Conservation (phyloP, 2,329 filamentous ascomycete genomes). For the Neonectria neomacrospora region DNA sequence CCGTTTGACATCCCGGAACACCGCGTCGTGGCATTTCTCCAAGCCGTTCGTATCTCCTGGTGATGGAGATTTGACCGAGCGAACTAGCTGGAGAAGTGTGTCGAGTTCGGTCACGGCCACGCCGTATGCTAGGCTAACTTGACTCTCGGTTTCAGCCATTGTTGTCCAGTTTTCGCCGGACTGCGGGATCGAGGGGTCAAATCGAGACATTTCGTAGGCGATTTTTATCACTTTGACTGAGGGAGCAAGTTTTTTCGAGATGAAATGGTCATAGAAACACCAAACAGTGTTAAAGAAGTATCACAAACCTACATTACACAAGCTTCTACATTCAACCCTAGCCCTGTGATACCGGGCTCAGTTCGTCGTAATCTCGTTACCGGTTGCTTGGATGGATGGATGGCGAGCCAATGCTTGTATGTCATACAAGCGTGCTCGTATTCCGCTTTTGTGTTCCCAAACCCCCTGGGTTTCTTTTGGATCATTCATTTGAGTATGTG, state of each 20-base stretch:
- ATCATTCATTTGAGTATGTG: background rate
- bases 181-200: constrained; percentile 30
- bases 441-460: constrained; percentile 21
- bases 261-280: background rate
- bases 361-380: constrained; percentile 11
- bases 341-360: background rate
- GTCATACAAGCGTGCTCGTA: constrained; percentile 5
- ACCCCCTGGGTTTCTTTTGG: background rate
- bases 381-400: background rate
- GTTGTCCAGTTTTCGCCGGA: constrained; percentile 27
- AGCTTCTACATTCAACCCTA: background rate
- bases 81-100: constrained; percentile 28
- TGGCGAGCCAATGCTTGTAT: constrained; percentile 6
- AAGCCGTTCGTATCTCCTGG: constrained; percentile 22
- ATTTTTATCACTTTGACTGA: background rate
- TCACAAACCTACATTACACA: constrained; percentile 23
- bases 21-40: constrained; percentile 20
- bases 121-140: constrained; percentile 34
- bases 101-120: constrained; percentile 33
- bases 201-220: constrained; percentile 21
- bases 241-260: background rate
- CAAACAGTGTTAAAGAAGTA: constrained; percentile 2
- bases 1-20: constrained; percentile 22
- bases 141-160: constrained; percentile 26
- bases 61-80: constrained; percentile 12